A percentile compares a stretch with the other conserved stretches of the same genome.
These are phyloP conservation scores for Fusarium sp. DNA, from an alignment of 2,329 filamentous ascomycete species.

Conservation along the genomic window DNA sequence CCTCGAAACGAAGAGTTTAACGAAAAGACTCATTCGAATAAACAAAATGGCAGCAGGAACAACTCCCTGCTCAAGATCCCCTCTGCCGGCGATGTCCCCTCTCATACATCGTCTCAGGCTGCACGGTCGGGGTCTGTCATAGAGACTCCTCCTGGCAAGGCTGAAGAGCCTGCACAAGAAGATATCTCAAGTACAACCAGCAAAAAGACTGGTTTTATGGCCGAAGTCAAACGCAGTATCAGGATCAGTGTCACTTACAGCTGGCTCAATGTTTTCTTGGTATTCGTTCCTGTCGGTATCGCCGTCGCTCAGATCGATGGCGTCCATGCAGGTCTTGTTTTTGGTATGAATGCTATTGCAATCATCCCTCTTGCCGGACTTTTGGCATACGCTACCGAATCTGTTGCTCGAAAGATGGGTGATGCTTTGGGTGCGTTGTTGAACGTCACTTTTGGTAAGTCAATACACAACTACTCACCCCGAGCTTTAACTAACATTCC, in stretches of 20 bases:
- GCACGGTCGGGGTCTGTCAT: slow-evolving; percentile 68
- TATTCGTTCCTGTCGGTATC: slow-evolving; percentile 85
- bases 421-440: slow-evolving; percentile 78
- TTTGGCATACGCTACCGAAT: slow-evolving; percentile 79
- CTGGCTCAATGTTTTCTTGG: slow-evolving; percentile 80
- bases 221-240: slow-evolving; percentile 62
- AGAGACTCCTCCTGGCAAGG: slow-evolving; percentile 44
- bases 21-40: slow-evolving; percentile 23
- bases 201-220: slow-evolving; percentile 54
- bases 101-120: slow-evolving; percentile 61
- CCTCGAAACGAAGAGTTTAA: slow-evolving; percentile 11
- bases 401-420: slow-evolving; percentile 76
- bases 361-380: slow-evolving; percentile 80
- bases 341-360: slow-evolving; percentile 79
- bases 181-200: slow-evolving; percentile 48
- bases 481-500: background rate
- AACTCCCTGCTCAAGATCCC: slow-evolving; percentile 44
- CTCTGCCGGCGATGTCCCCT: slow-evolving; percentile 45
- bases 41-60: slow-evolving; percentile 21
- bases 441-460: slow-evolving; percentile 79
- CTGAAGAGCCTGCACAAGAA: slow-evolving; percentile 32
- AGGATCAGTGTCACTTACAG: slow-evolving; percentile 74
- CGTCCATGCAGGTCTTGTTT: slow-evolving; percentile 70
- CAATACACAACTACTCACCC: background rate
- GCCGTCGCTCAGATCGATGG: slow-evolving; percentile 65